Base-by-base conservation (phyloP, 495 filamentous ascomycete genomes). In the Lophium mytilinum region DNA sequence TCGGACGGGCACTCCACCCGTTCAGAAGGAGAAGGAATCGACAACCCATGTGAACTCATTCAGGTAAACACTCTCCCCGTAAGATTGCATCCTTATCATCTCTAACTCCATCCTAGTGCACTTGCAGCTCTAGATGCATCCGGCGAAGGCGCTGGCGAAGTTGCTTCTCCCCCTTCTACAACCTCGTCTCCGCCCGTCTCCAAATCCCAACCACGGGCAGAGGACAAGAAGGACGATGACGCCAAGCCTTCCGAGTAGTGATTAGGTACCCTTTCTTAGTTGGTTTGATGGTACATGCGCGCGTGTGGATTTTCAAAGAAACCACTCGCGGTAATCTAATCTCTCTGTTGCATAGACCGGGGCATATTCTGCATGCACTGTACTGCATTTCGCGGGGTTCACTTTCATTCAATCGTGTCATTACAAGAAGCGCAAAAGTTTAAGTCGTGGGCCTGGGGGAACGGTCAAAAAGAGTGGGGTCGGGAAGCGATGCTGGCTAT, bases 1-100 rank as follows among this genome's bases (percentile, higher is more conserved):
- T 52, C 85, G 93, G 62, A 93, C 87, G 57, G 86, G 85, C 64
- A 96, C 92, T 53, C 90, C 90, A 21, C 86, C 90, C 56, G 72
- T 83, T n/a, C 55, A 62, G 48, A 83, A 85, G 73, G 72, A 76
- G 57, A 76, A 78, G 62, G 79, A 84, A 61, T 77, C 84, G 47
- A 76, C 83, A 37, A 80, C 86, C 37, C 83, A 86, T 56, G 78
- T 80, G 52, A 98, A 96, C 74, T 83, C 89, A 62, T 98, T 93
- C 78, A 90, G 89, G 93, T 95, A 76, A 67, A 74, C 53, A 54
- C 4, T 18, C 34, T 11, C 37, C 18, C 15, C 24, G 51, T 40
- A 37, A 49, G 37, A 34, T 18, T 50, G 50, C 43, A 6, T 63
- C 37, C 4, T 41, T 54, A n/a, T 52, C 8, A 35, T 1, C 8